Evolutionary conservation across 2,329 filamentous ascomycete species (phyloP).

Genomic region (Beauveria sp.): DNA sequence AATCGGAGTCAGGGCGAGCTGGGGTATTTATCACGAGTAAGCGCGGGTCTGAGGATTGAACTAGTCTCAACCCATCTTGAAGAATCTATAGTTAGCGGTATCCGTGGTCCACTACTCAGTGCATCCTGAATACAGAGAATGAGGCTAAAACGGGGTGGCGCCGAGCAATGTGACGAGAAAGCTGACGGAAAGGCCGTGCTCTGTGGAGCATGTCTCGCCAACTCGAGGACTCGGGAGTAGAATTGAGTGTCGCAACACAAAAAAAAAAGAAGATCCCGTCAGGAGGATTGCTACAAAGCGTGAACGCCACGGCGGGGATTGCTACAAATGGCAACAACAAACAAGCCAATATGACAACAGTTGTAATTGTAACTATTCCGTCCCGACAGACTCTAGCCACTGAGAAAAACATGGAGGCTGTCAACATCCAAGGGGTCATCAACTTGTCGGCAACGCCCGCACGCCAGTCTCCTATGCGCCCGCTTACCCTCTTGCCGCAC

Average conservation of each 20-base stretch:
- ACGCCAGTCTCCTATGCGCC: too few species aligned
- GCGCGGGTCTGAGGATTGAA: background rate
- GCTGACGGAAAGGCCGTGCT: conserved; percentile 2
- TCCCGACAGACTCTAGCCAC: too few species aligned
- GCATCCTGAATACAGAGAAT: background rate
- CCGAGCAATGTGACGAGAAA: background rate
- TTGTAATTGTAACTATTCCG: too few species aligned
- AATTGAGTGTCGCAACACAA: background rate
- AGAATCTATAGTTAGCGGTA: background rate
- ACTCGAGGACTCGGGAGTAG: background rate
- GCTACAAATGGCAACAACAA: too few species aligned
- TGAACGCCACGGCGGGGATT: too few species aligned
- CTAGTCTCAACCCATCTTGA: background rate
- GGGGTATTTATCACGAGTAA: background rate
- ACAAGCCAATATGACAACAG: too few species aligned
- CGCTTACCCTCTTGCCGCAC: too few species aligned
- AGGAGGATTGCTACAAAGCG: too few species aligned
- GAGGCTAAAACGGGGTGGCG: conserved; percentile 2
- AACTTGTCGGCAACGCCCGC: too few species aligned
- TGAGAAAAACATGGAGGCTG: too few species aligned
- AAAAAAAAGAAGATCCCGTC: too few species aligned
- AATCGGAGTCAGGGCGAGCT: background rate
- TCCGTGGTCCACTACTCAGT: background rate
- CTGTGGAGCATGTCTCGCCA: background rate
- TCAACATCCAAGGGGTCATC: too few species aligned